Base-by-base conservation (phyloP, 371 early-diverging fungal genomes). In the Mortierella sp. region DNA sequence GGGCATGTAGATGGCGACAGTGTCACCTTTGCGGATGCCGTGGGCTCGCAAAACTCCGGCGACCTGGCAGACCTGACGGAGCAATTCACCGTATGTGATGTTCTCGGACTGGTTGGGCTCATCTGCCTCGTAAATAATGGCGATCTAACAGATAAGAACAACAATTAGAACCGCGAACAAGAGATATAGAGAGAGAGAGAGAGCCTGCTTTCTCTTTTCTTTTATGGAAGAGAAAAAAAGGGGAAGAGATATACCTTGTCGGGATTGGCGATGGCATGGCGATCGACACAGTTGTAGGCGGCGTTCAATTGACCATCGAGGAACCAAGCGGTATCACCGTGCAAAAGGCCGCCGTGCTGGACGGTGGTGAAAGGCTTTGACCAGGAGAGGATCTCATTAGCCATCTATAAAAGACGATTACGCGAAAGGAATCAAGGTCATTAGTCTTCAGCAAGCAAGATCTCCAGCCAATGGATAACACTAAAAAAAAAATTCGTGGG, bases 1-100 rank as follows among this genome's bases (percentile, higher is more conserved):
- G 43, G 98, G 97, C 96, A 99, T 95, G 85, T 99, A 99, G 76
- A 99, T 93, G 53, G 96, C 91, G 32, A 99, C 97, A 13, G 91
- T 93, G 74, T 97, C 96, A 48, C 97, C 97, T 86, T 96, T 96
- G 71, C 91, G 87, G 59, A 97, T 88, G 21, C 97, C 97, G 61
- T 92, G 86, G 61, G 87, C 88, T 67, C 88, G 87, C 16, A 98
- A 85, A 10, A 93, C 91, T 75, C 96, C 95, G 62, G 97, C 94
- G 58, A 98, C 85, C 64, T 92, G 90, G 76, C 92, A 92, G 33
- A 98, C 97, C 63, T 94, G 85, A 53, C 89, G 90, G 59, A 96
- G 88, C 45, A 97, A 86, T 73, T 96, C 91, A 45, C 89, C 88
- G 77, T 96, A 99, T 9, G 98, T 97, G 74, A 96, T 91, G 47